Conservation (phyloP, 2,329 filamentous ascomycete genomes). For the Trichothecium sympodiale region DNA sequence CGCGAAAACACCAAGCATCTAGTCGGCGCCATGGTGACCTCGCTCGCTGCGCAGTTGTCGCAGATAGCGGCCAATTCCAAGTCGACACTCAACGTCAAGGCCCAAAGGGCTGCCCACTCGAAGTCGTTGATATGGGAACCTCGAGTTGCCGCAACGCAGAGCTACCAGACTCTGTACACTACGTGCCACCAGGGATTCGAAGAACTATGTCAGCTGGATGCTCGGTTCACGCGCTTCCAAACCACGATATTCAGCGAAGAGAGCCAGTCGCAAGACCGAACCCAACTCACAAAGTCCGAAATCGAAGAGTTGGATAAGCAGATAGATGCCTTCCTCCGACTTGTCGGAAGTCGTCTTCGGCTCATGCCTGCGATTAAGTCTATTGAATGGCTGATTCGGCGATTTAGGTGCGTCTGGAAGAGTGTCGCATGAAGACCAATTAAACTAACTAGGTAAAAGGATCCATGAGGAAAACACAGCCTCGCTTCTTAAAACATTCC, state of each 20-base stretch:
- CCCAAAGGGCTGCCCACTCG: constrained; percentile 82
- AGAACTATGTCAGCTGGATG: constrained; percentile 80
- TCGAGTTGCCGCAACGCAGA: constrained; percentile 74
- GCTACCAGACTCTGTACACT: constrained; percentile 77
- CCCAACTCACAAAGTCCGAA: constrained; percentile 69
- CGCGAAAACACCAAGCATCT: neutral
- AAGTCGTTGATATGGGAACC: constrained; percentile 93
- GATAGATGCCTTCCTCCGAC: constrained; percentile 70
- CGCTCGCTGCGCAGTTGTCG: constrained; percentile 88
- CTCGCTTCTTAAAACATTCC: constrained; percentile 69
- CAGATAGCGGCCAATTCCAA: constrained; percentile 84
- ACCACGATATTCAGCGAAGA: constrained; percentile 84
- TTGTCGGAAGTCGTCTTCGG: constrained; percentile 65
- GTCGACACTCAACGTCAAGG: constrained; percentile 82
- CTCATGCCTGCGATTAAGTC: constrained; percentile 83
- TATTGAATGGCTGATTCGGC: constrained; percentile 86
- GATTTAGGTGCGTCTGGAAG: constrained; percentile 58
- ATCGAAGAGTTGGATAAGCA: constrained; percentile 72
- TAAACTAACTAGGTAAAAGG: constrained; percentile 30
- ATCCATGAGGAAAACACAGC: constrained; percentile 86
- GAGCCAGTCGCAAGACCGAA: constrained; percentile 80
- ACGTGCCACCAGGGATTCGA: constrained; percentile 84
- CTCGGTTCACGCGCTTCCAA: constrained; percentile 63
- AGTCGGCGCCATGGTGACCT: constrained; percentile 55
- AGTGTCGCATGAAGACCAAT: constrained; percentile 7